Conservation (phyloP, 2,329 filamentous ascomycete species). For the Blastomyces percursus region DNA sequence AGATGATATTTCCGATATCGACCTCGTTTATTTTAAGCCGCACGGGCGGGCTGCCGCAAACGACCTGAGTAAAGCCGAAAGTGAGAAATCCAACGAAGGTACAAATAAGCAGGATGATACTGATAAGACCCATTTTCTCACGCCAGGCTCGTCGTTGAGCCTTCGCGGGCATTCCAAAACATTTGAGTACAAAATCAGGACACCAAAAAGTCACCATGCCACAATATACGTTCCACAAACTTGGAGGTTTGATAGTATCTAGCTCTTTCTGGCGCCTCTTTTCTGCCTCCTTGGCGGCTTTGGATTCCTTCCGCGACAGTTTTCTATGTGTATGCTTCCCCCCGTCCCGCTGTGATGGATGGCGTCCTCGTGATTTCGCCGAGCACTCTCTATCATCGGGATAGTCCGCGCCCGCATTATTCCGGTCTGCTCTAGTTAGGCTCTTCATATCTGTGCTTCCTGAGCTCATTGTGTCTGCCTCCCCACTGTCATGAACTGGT, state of each 20-base stretch:
- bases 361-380: slow-evolving; percentile 20
- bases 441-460: slow-evolving; percentile 50
- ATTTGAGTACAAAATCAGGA: slow-evolving; percentile 71
- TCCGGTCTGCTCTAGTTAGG: slow-evolving; percentile 20
- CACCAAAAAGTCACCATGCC: slow-evolving; percentile 90
- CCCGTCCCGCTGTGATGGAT: slow-evolving; percentile 7
- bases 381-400: slow-evolving; percentile 22
- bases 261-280: slow-evolving; percentile 47
- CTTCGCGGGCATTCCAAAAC: slow-evolving; percentile 74
- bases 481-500: slow-evolving; percentile 60
- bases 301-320: slow-evolving; percentile 51
- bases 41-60: slow-evolving; percentile 62
- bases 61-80: slow-evolving; percentile 85
- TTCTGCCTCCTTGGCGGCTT: slow-evolving; percentile 46
- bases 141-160: slow-evolving; percentile 89
- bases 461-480: slow-evolving; percentile 45
- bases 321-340: slow-evolving; percentile 44
- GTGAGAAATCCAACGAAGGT: slow-evolving; percentile 86
- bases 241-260: slow-evolving; percentile 63
- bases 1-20: slow-evolving; percentile 77
- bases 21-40: slow-evolving; percentile 78
- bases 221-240: slow-evolving; percentile 92
- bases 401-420: slow-evolving; percentile 12
- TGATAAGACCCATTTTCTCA: slow-evolving; percentile 95
- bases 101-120: slow-evolving; percentile 82